Percentiles rank a stretch among this genome's conserved stretches.
Evolutionary conservation across 139 green algal genomes (phyloP).

Genomic region (Haematococcus lacustris): DNA sequence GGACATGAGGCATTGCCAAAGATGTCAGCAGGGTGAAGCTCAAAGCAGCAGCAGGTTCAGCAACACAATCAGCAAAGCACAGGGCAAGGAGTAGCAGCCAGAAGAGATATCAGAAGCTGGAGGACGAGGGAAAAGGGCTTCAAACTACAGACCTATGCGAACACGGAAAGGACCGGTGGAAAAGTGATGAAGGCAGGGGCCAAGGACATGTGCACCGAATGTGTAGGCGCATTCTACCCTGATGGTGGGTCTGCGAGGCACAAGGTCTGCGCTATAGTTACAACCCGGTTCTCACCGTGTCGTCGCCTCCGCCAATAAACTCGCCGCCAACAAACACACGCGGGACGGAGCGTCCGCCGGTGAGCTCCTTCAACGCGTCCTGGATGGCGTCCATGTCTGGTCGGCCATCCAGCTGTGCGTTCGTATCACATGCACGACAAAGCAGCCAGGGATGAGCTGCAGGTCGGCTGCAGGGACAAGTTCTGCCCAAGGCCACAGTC

Average conservation of each 20-base stretch:
- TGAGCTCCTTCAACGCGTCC: constrained; percentile 14
- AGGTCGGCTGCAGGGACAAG: neutral
- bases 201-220: neutral
- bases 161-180: no score
- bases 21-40: neutral
- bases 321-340: constrained; percentile 56
- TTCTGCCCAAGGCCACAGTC: neutral
- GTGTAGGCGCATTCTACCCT: neutral
- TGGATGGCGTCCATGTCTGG: neutral
- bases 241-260: neutral
- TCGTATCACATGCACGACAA: neutral
- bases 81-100: neutral
- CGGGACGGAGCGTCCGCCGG: constrained; percentile 46
- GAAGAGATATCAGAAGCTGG: neutral
- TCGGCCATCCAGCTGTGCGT: neutral
- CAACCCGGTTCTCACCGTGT: constrained; percentile 16
- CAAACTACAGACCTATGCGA: neutral
- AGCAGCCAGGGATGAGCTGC: neutral
- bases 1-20: neutral
- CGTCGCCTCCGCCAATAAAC: constrained; percentile 55
- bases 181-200: no score
- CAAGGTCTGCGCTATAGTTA: neutral
- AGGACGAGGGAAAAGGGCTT: neutral
- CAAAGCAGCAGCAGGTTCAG: neutral
- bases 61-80: neutral